Base-by-base conservation (phyloP, 1,284 basidiomycete genomes). In the Sanghuangporus weigelae region DNA sequence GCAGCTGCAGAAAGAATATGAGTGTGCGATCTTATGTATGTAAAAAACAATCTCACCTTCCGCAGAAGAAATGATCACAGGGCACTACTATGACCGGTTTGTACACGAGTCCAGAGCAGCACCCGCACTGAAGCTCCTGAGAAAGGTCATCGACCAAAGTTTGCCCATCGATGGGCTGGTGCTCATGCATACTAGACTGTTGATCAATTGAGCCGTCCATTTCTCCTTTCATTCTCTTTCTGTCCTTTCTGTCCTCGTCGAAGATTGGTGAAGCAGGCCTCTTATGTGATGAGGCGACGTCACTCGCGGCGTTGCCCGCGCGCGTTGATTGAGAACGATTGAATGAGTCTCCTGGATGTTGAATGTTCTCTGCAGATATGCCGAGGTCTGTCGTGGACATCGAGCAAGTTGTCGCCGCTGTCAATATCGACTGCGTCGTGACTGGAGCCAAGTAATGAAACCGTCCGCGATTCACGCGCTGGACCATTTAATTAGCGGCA, bases 61-160 rank as follows among this genome's bases (percentile, higher is more conserved):
- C 91, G 70, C 89, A 93, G 72, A 90, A 93, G 79, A 89, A 91
- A 78, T 91, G 90, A 68, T 92, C 88, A 71, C 90, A 92, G 19
- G 90, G 90, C 35, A 81, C 78, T 56, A 92, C 89, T 36, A 90
- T 76, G 8, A 92, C 90, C 4, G 90, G 90, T 63, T 82, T 79
- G 73, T 92, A 90, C 63, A 89, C 84, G 50, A 92, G 78, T 62
- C 84, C 90, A 38, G 89, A 82, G 72, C 90, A 92, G 71, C 90
- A 92, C n/a, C 87, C 90, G 68, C 90, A 92, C 68, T 89, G 85
- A 49, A 92, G 78, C 71, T 92, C 90, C 71, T 88, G 80, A 40
- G 80, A 83, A 59, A 92, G 76, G 67, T 86, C 83, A 57, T 87
- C 83, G 31, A 80, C 80, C 59, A 91, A 77, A 57, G 74, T 69